Evolutionary conservation across 2,329 filamentous ascomycete genomes (phyloP).

Genomic region (Reticulascus tulasneorum): DNA sequence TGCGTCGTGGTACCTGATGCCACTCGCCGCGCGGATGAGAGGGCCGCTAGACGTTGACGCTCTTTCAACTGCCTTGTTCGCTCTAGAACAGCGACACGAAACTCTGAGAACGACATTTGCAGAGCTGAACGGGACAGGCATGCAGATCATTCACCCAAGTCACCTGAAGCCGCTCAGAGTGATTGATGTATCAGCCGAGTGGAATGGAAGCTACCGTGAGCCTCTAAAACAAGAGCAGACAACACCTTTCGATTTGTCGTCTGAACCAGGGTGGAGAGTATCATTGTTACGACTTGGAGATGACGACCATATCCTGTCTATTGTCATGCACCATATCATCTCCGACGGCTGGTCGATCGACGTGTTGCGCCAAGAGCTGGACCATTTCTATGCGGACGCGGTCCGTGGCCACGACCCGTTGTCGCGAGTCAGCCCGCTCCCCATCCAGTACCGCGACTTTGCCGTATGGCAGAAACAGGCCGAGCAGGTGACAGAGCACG

Average conservation of each 20-base stretch:
- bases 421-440: conserved; percentile 10
- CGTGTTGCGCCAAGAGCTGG: conserved; percentile 16
- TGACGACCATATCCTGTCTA: conserved; percentile 17
- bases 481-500: conserved; percentile 7
- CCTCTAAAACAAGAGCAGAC: conserved; percentile 12
- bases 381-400: conserved; percentile 15
- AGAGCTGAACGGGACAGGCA: no score
- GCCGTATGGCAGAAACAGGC: conserved; percentile 17
- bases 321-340: conserved; percentile 23
- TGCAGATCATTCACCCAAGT: conserved; percentile 9
- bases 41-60: no score
- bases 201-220: background rate
- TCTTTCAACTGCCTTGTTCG: no score
- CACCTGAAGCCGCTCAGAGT: background rate
- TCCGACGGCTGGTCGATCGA: conserved; percentile 24
- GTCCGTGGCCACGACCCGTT: conserved; percentile 10
- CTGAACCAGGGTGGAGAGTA: conserved; percentile 17
- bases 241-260: conserved; percentile 18
- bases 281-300: conserved; percentile 7
- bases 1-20: no score
- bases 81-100: no score
- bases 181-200: background rate
- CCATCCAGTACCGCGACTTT: conserved; percentile 20
- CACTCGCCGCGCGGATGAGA: no score
- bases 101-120: no score